Evolutionary conservation across 2,329 filamentous ascomycete genomes (phyloP).

Genomic region (Scedosporium dehoogii): DNA sequence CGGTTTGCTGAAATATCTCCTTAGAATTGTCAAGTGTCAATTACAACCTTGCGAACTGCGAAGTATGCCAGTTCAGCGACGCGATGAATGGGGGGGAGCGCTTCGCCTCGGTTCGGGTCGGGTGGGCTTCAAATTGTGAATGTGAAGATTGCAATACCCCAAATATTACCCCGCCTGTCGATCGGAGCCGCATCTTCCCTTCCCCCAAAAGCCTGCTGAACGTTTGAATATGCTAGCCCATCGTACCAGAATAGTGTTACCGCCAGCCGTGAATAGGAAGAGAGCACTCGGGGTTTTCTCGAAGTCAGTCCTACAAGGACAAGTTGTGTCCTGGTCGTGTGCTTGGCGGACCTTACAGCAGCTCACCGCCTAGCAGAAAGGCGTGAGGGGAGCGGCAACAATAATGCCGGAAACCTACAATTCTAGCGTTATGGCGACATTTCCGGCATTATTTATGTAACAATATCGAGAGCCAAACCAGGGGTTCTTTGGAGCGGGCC

Average conservation of each 20-base stretch:
- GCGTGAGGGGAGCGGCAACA: not conserved
- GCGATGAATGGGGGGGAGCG: not conserved
- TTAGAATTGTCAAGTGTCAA: too few species aligned
- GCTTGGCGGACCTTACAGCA: not conserved
- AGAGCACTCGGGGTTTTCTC: not conserved
- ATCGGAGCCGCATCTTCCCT: not conserved
- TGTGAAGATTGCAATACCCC: not conserved
- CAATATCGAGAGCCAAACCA: not conserved
- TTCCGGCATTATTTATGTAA: not conserved
- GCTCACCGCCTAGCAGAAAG: not conserved
- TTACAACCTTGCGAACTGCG: too few species aligned
- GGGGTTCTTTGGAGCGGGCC: not conserved
- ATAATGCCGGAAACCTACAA: not conserved
- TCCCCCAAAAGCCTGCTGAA: not conserved
- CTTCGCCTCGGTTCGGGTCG: not conserved
- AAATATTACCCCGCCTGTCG: not conserved
- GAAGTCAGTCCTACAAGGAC: not conserved
- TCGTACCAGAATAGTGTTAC: not conserved
- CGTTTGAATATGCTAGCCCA: too few species aligned
- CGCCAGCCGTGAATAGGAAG: not conserved
- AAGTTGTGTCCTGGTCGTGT: not conserved
- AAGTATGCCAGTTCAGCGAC: too few species aligned
- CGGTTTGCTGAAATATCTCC: too few species aligned
- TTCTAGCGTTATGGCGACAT: not conserved
- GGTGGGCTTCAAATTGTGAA: not conserved